A percentile compares a stretch with the other conserved stretches of the same genome.
Conservation (phyloP, 164 flowering plant species). For the Chimonanthus praecox region DNA sequence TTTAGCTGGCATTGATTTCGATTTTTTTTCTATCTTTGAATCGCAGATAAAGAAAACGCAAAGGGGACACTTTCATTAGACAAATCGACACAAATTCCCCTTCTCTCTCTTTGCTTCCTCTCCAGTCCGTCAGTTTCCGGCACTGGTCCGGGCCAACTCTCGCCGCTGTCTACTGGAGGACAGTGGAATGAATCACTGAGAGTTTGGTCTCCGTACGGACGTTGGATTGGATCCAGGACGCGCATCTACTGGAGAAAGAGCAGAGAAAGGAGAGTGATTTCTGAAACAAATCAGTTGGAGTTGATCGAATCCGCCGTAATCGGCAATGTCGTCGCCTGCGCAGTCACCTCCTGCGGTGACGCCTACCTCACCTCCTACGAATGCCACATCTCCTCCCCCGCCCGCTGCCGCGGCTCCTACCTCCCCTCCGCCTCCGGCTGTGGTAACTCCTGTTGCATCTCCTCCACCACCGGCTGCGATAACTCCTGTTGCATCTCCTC, state of each 20-base stretch:
- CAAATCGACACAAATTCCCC: background rate
- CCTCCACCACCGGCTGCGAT: constrained; percentile 24
- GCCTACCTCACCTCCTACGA: background rate
- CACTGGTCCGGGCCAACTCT: too few species aligned
- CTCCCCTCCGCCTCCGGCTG: constrained; percentile 13
- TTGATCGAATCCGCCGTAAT: background rate
- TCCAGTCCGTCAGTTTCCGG: background rate
- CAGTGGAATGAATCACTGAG: background rate
- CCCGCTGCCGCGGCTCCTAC: background rate
- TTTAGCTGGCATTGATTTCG: background rate
- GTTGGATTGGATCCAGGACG: background rate
- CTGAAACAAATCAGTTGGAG: background rate
- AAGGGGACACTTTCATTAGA: too few species aligned
- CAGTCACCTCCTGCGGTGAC: background rate
- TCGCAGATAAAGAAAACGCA: too few species aligned
- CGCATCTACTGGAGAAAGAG: background rate
- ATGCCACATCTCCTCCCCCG: constrained; percentile 18
- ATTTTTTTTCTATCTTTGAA: background rate
- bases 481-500: background rate
- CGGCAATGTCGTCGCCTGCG: constrained; percentile 20
- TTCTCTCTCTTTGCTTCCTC: background rate
- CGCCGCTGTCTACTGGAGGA: too few species aligned
- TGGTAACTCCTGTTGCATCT: background rate
- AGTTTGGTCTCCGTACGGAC: background rate
- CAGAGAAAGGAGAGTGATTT: background rate